Conservation (phyloP, 129 eudicot genomes). For the Flaveria bidentis region DNA sequence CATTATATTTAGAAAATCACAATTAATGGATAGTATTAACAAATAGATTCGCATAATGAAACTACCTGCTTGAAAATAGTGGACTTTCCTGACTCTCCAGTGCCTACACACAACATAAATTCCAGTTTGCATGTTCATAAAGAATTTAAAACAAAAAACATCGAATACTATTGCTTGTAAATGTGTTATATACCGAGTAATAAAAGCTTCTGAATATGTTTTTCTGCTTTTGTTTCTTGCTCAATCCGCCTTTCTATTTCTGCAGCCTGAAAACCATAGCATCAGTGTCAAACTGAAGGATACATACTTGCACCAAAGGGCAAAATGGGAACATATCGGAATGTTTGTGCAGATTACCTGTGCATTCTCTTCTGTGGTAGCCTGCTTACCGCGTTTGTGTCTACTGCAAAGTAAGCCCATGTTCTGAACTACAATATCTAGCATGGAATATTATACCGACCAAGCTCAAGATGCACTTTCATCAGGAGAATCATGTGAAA, state of each 20-base stretch:
- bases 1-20: not conserved
- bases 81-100: conserved; percentile 98
- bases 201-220: conserved; percentile 87
- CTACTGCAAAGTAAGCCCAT: conserved; percentile 90
- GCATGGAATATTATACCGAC: conserved; percentile 46
- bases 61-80: conserved; percentile 95
- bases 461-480: conserved; percentile 43
- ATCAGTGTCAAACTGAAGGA: not conserved
- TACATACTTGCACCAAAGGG: not conserved
- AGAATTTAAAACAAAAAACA: conserved; percentile 1
- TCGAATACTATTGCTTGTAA: not conserved
- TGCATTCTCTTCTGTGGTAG: conserved; percentile 70
- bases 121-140: conserved; percentile 7
- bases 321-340: conserved; percentile 8
- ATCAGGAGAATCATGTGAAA: conserved; percentile 26
- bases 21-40: not conserved
- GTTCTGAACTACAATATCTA: conserved; percentile 32
- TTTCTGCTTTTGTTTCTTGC: conserved; percentile 90
- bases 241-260: conserved; percentile 94
- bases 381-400: conserved; percentile 52
- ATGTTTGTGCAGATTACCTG: conserved; percentile 46
- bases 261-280: conserved; percentile 55
- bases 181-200: conserved; percentile 65
- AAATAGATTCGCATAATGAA: not conserved
- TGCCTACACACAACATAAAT: conserved; percentile 45